Conservation (phyloP, 331 rosid species). For the Pyrus hybrid region DNA sequence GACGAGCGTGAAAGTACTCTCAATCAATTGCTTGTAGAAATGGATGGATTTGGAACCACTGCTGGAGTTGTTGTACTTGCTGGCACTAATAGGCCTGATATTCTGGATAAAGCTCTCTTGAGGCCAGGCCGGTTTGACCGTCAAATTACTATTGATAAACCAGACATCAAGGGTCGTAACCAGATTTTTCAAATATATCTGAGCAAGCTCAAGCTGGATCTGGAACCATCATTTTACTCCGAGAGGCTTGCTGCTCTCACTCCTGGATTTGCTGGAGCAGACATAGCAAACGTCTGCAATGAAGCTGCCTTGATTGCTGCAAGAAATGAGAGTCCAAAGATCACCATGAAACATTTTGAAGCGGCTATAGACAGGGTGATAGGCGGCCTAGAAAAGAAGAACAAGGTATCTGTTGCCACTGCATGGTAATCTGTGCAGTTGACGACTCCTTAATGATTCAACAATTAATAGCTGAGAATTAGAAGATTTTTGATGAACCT, state of each 20-base stretch:
- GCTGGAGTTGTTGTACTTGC: slow-evolving; percentile 93
- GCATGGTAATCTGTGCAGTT: neutral
- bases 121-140: slow-evolving; percentile 95
- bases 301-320: slow-evolving; percentile 98
- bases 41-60: slow-evolving; percentile 98
- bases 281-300: slow-evolving; percentile 92
- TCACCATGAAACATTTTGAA: slow-evolving; percentile 73
- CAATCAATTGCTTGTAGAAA: slow-evolving; percentile 93
- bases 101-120: slow-evolving; percentile 78
- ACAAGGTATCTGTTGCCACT: slow-evolving; percentile 38
- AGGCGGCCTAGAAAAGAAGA: slow-evolving; percentile 91
- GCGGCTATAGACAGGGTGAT: slow-evolving; percentile 88
- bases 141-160: slow-evolving; percentile 58
- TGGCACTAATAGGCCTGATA: slow-evolving; percentile 94
- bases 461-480: neutral
- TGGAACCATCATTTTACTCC: slow-evolving; percentile 63
- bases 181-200: slow-evolving; percentile 80
- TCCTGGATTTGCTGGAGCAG: slow-evolving; percentile 97
- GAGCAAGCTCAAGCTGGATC: slow-evolving; percentile 72
- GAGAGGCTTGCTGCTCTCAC: slow-evolving; percentile 93
- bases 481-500: neutral
- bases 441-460: neutral
- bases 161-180: slow-evolving; percentile 82
- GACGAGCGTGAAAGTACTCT: slow-evolving; percentile 98
- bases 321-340: slow-evolving; percentile 43